Evolutionary conservation across 257 asterid genomes (phyloP).

Genomic region (Prunella vulgaris): DNA sequence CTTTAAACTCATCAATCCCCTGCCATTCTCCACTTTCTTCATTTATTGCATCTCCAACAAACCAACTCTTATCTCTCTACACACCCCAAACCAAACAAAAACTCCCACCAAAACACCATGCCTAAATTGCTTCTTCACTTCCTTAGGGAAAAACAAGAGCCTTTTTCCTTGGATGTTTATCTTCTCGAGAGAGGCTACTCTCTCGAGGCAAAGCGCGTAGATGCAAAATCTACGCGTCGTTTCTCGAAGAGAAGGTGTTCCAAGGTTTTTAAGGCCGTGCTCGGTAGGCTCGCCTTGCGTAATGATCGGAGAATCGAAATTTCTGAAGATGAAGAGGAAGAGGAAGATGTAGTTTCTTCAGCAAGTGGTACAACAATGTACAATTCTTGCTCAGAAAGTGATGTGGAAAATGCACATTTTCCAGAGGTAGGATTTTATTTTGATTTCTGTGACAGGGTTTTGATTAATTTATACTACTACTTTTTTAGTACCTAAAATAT

Average conservation of each 20-base stretch:
- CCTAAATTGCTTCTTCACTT: constrained; percentile 43
- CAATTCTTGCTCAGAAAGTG: constrained; percentile 44
- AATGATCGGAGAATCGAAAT: constrained; percentile 22
- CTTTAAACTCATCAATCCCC: constrained; percentile 20
- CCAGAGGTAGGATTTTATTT: constrained; percentile 26
- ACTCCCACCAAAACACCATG: constrained; percentile 20
- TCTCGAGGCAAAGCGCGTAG: neutral
- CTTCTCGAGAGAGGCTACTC: constrained; percentile 51
- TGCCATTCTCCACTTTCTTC: constrained; percentile 12
- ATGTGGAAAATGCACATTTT: constrained; percentile 21
- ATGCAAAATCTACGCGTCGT: neutral
- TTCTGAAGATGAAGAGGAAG: neutral
- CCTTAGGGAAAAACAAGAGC: constrained; percentile 76
- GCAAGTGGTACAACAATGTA: constrained; percentile 22
- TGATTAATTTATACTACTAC: neutral
- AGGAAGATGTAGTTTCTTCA: constrained; percentile 28
- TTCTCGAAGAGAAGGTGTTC: constrained; percentile 45
- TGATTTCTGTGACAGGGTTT: neutral
- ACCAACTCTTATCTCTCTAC: constrained; percentile 21
- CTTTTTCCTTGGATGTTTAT: constrained; percentile 52
- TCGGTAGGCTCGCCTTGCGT: constrained; percentile 26
- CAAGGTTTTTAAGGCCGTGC: constrained; percentile 28
- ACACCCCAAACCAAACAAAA: neutral
- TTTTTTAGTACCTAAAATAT: neutral
- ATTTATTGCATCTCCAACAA: constrained; percentile 25